Evolutionary conservation across 1,139 yeast genomes (phyloP).

Genomic region (Lipomyces yarrowii): DNA sequence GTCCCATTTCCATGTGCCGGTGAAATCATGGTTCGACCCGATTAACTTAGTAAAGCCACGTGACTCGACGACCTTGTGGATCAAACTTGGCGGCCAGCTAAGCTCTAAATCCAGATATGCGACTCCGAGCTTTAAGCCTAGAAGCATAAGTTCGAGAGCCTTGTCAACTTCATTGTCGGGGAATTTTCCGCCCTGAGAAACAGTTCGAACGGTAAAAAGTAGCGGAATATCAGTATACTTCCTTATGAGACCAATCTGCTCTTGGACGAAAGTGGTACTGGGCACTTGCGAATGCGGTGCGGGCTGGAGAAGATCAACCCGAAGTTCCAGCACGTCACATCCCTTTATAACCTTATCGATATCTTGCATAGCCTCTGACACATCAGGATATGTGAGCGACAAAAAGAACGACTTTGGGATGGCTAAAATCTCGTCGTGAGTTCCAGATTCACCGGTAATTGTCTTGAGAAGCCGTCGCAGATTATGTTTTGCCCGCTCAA

Average conservation of each 20-base stretch:
- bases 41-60: slow-evolving; percentile 69
- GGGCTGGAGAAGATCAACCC: slow-evolving; percentile 70
- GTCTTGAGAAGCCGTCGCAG: slow-evolving; percentile 40
- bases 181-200: slow-evolving; percentile 80
- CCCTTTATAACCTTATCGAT: slow-evolving; percentile 64
- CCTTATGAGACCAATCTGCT: slow-evolving; percentile 73
- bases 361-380: slow-evolving; percentile 43
- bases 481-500: slow-evolving; percentile 11
- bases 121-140: slow-evolving; percentile 68
- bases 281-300: slow-evolving; percentile 44
- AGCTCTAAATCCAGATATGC: slow-evolving; percentile 57
- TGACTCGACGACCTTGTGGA: slow-evolving; percentile 49
- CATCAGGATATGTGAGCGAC: slow-evolving; percentile 63
- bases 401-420: slow-evolving; percentile 66
- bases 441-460: slow-evolving; percentile 62
- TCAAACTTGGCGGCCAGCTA: slow-evolving; percentile 49
- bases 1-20: slow-evolving; percentile 65
- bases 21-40: slow-evolving; percentile 78
- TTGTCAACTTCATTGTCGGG: slow-evolving; percentile 56
- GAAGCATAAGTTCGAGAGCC: slow-evolving; percentile 55
- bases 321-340: slow-evolving; percentile 77
- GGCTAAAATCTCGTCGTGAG: slow-evolving; percentile 47
- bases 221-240: slow-evolving; percentile 70
- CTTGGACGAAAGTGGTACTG: slow-evolving; percentile 57
- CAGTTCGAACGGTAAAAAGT: slow-evolving; percentile 76